These are phyloP conservation scores for Kwoniella bestiolae DNA, from an alignment of 768 basidiomycete species.

Conservation along the genomic window DNA sequence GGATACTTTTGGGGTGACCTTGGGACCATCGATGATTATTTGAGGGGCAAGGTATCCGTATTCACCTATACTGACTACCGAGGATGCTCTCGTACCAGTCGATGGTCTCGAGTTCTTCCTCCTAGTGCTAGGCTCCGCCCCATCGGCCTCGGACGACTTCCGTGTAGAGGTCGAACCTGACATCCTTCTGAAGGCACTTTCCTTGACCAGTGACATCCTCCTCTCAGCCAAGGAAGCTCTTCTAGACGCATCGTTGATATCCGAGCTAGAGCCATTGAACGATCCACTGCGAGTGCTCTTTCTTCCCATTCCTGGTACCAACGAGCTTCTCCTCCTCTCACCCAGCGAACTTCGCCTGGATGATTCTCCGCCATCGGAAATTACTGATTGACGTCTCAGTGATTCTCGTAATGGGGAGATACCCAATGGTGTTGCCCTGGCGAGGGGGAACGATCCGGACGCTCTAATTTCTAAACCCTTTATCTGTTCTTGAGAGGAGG, in stretches of 20 bases:
- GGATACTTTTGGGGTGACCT: neutral
- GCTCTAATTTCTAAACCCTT: conserved; percentile 11
- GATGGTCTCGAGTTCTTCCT: neutral
- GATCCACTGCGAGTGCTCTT: neutral
- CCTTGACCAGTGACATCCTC: conserved; percentile 25
- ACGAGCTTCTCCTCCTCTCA: conserved; percentile 18
- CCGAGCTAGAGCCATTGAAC: conserved; percentile 8
- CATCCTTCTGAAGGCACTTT: conserved; percentile 17
- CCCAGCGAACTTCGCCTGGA: conserved; percentile 24
- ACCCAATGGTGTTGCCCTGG: conserved; percentile 35
- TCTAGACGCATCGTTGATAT: conserved; percentile 1
- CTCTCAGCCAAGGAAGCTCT: conserved; percentile 23
- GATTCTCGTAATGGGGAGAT: conserved; percentile 36
- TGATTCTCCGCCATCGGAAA: conserved; percentile 27
- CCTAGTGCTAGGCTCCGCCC: no score
- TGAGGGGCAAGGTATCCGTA: conserved; percentile 48
- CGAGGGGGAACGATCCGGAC: conserved; percentile 34
- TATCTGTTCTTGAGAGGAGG: conserved; percentile 6
- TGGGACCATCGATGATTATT: conserved; percentile 41
- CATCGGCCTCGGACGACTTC: neutral
- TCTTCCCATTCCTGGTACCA: neutral
- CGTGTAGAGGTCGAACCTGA: conserved; percentile 5
- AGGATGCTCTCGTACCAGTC: conserved; percentile 16
- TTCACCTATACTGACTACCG: conserved; percentile 45
- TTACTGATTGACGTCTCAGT: conserved; percentile 36